Percentiles rank a stretch among this genome's conserved stretches.
These are phyloP conservation scores for Amanita muscaria DNA, from an alignment of 768 basidiomycete genomes.

Conservation along the genomic window DNA sequence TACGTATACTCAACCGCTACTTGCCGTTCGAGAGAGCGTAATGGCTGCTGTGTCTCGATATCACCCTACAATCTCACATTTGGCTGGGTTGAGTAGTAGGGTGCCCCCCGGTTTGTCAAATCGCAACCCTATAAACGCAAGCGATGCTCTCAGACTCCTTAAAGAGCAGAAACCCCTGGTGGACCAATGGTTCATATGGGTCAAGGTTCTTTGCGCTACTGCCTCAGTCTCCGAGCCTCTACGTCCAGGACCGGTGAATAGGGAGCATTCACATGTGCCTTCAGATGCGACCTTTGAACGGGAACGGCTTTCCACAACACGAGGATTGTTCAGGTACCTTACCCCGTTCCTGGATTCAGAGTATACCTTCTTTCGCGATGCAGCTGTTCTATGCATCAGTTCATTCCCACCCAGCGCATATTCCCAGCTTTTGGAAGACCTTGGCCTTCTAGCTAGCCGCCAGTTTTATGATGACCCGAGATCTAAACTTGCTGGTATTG, in stretches of 20 bases:
- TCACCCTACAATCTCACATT: slow-evolving; percentile 60
- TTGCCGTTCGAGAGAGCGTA: slow-evolving; percentile 52
- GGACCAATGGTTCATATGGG: slow-evolving; percentile 80
- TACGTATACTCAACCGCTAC: slow-evolving; percentile 34
- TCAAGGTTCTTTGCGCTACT: slow-evolving; percentile 80
- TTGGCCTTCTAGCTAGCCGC: slow-evolving; percentile 69
- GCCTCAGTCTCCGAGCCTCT: slow-evolving; percentile 54
- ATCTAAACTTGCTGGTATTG: slow-evolving; percentile 30
- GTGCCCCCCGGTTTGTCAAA: slow-evolving; percentile 38
- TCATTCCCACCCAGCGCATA: slow-evolving; percentile 73
- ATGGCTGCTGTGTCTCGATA: slow-evolving; percentile 63
- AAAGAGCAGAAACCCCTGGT: slow-evolving; percentile 50
- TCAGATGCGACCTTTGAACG: slow-evolving; percentile 73
- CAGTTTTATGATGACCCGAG: slow-evolving; percentile 77
- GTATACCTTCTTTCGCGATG: slow-evolving; percentile 73
- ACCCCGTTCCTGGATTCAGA: slow-evolving; percentile 87
- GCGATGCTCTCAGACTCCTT: slow-evolving; percentile 43
- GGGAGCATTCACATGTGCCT: slow-evolving; percentile 61
- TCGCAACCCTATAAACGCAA: slow-evolving; percentile 30
- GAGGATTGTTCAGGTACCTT: slow-evolving; percentile 76
- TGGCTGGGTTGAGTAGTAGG: slow-evolving; percentile 61
- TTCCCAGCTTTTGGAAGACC: slow-evolving; percentile 74
- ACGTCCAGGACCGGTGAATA: slow-evolving; percentile 43
- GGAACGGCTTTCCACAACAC: slow-evolving; percentile 73
- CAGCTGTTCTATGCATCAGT: slow-evolving; percentile 83